These are phyloP conservation scores for Boletellus sp. DNA, from an alignment of 768 basidiomycete species.

Conservation along the genomic window DNA sequence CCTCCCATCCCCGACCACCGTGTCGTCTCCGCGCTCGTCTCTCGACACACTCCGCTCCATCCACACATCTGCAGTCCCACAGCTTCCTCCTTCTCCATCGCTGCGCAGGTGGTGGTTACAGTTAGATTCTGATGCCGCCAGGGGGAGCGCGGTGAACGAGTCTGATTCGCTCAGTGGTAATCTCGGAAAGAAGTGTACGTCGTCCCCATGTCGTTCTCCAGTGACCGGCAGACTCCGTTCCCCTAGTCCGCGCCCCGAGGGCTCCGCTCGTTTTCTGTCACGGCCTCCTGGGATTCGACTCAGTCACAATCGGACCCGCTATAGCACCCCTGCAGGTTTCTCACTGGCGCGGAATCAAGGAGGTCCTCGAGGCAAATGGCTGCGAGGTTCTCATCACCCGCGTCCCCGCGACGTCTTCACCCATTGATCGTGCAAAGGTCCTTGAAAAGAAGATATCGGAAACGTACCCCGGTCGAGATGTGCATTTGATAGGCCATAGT, in stretches of 20 bases:
- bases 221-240: background rate
- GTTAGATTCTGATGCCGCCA: slow-evolving; percentile 36
- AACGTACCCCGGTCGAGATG: slow-evolving; percentile 73
- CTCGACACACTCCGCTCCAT: slow-evolving; percentile 55
- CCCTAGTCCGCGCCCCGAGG: slow-evolving; percentile 67
- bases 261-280: slow-evolving; percentile 95
- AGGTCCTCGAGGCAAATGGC: slow-evolving; percentile 86
- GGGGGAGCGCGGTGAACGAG: slow-evolving; percentile 43
- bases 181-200: slow-evolving; percentile 59
- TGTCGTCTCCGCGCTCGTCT: slow-evolving; percentile 41
- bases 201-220: background rate
- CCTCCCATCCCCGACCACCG: slow-evolving; percentile 23
- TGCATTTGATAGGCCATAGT: slow-evolving; percentile 86
- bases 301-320: slow-evolving; percentile 70
- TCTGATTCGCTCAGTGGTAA: slow-evolving; percentile 43
- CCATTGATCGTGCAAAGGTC: slow-evolving; percentile 84
- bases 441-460: slow-evolving; percentile 80
- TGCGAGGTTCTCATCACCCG: slow-evolving; percentile 89
- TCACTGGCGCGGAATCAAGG: slow-evolving; percentile 96
- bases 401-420: slow-evolving; percentile 89
- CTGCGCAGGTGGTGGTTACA: slow-evolving; percentile 50
- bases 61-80: slow-evolving; percentile 28
- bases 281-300: slow-evolving; percentile 88
- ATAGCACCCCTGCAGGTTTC: slow-evolving; percentile 81
- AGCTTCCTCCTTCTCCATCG: slow-evolving; percentile 21